Conservation (phyloP, 2,329 filamentous ascomycete species). For the Paracorniculantispora psalliotae region DNA sequence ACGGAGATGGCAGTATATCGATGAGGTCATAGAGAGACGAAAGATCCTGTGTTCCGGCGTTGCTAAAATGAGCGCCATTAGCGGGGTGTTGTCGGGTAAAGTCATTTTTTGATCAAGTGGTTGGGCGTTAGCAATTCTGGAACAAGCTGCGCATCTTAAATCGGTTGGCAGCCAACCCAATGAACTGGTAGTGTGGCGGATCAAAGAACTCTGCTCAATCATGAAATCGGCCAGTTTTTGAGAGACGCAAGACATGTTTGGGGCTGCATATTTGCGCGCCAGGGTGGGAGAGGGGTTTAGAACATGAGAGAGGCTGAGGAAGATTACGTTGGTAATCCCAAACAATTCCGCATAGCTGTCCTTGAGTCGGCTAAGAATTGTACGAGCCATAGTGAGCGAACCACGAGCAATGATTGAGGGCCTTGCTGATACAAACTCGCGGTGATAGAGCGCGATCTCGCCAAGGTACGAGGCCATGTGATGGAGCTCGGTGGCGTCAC, state of each 20-base stretch:
- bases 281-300: constrained; percentile 54
- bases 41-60: constrained; percentile 36
- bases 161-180: constrained; percentile 48
- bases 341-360: constrained; percentile 73
- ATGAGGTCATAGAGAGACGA: no score
- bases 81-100: constrained; percentile 85
- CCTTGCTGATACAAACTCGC: constrained; percentile 90
- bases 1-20: no score
- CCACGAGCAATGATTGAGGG: constrained; percentile 88
- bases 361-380: constrained; percentile 77
- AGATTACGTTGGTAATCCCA: constrained; percentile 62
- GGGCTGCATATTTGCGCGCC: constrained; percentile 55
- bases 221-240: constrained; percentile 54
- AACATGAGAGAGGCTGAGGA: constrained; percentile 55
- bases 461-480: constrained; percentile 92
- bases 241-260: constrained; percentile 49
- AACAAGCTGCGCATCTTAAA: constrained; percentile 78
- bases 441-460: constrained; percentile 93
- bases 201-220: constrained; percentile 53
- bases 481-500: constrained; percentile 78
- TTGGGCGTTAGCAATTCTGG: constrained; percentile 66
- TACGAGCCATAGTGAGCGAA: constrained; percentile 78
- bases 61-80: constrained; percentile 51
- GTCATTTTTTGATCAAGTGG: constrained; percentile 66
- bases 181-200: no score